phyloP scores from a whole-genome alignment of 306 rosid species.

The Bauhinia variegata region DNA sequence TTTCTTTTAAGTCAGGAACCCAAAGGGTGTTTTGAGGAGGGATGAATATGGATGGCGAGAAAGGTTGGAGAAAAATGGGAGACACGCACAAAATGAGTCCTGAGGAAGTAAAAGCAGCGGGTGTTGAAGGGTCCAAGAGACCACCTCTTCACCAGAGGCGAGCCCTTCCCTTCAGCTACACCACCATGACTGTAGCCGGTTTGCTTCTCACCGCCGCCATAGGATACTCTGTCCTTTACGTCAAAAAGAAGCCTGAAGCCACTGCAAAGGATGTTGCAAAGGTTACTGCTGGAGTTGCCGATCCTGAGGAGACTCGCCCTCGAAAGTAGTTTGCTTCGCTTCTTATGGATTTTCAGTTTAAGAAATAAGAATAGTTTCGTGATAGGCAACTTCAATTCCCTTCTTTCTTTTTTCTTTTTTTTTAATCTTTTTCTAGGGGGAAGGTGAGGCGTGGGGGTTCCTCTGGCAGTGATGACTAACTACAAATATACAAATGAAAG shows the following conservation, averaged over 20 bases:
- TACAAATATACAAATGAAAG: too few species aligned
- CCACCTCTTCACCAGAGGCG: conserved; percentile 80
- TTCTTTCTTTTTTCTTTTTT: too few species aligned
- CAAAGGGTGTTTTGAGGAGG: too few species aligned
- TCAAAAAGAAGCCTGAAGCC: conserved; percentile 71
- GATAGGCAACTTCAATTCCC: too few species aligned
- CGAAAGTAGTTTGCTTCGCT: conserved; percentile 38
- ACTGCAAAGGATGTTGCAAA: conserved; percentile 63
- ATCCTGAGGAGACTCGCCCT: conserved; percentile 60
- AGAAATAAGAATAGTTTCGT: too few species aligned
- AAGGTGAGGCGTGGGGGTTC: too few species aligned
- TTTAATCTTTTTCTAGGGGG: too few species aligned
- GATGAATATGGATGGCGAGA: conserved; percentile 52
- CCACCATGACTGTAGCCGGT: conserved; percentile 50
- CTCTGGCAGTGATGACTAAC: too few species aligned
- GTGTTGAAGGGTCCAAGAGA: conserved; percentile 69
- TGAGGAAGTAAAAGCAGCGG: conserved; percentile 60
- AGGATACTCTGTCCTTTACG: conserved; percentile 57
- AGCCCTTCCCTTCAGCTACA: conserved; percentile 48
- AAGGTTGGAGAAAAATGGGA: conserved; percentile 62
- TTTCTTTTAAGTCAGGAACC: too few species aligned
- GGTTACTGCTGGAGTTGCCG: conserved; percentile 56
- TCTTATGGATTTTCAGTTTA: too few species aligned
- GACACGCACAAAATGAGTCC: conserved; percentile 66
- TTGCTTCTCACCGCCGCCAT: conserved; percentile 45